Percentiles rank a stretch among this genome's conserved stretches.
Conservation (phyloP, 441 rosid genomes). For the Arabidopsis hybrid region DNA sequence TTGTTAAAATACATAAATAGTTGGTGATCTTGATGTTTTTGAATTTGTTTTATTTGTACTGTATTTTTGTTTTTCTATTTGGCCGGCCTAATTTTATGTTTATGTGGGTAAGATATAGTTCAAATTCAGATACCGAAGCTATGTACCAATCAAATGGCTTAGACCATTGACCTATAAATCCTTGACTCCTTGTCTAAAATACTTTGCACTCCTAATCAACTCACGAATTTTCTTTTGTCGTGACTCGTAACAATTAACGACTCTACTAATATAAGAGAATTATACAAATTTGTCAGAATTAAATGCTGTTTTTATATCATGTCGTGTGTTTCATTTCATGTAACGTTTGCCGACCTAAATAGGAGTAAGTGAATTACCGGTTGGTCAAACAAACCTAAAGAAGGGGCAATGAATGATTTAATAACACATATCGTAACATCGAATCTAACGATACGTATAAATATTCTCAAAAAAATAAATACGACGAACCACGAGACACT, state of each 20-base stretch:
- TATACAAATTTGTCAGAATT: background rate
- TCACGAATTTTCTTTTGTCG: constrained; percentile 6
- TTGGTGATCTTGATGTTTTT: background rate
- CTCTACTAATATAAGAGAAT: background rate
- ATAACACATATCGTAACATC: background rate
- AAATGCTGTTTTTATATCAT: constrained; percentile 14
- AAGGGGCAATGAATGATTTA: constrained; percentile 18
- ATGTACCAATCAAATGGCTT: background rate
- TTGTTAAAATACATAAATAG: background rate
- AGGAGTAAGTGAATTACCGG: background rate
- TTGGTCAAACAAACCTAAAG: constrained; percentile 36
- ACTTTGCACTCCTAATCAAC: background rate
- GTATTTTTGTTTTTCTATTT: background rate
- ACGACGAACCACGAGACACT: constrained; percentile 23
- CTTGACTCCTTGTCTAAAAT: constrained; percentile 4
- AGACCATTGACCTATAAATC: constrained; percentile 10
- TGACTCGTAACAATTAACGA: background rate
- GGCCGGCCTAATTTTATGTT: constrained; percentile 9
- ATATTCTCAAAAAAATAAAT: background rate
- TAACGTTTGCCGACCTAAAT: constrained; percentile 34
- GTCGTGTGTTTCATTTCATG: constrained; percentile 15
- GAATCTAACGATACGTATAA: background rate
- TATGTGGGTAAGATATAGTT: background rate
- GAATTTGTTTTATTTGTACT: background rate
- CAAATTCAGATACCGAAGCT: background rate